Evolutionary conservation across 495 filamentous ascomycete species (phyloP), one percentile per base, ranked within the genome.

Genomic region (Podospora pseudoanserina): DNA sequence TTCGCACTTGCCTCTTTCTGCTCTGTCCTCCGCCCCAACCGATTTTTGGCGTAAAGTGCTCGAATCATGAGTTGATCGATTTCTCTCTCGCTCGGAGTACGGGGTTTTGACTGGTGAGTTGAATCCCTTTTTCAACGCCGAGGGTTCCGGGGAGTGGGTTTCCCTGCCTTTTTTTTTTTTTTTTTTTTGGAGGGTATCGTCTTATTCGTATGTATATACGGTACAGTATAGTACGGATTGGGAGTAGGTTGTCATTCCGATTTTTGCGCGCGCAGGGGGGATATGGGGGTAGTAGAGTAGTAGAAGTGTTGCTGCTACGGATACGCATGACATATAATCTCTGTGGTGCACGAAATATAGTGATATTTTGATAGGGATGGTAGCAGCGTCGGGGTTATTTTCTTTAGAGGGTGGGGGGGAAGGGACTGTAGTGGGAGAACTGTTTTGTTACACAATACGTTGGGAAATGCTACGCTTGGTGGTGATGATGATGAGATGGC

Each of bases 1-100:
- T 39, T 39, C 20, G 34, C 34, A 6, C 34, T 39, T 39, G 5
- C 34, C 34, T 39, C 3, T 39, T 39, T 39, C 34, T 39, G 34
- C 34, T 39, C 27, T 60, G 18, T 18, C 56, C 56, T 20, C 19
- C 30, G 4, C 59, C 59, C 32, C 61, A 63, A 63, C 61, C 55
- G 55, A 7, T 58, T 58, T 58, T 58, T 11, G 34, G 34, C 34
- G 34, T 39, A 39, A 39, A 3, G 34, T 39, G 20, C 20, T 23
- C 20, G 20, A 28, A 11, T 18, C 59, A 61, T 39, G 34, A 4
- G 20, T 23, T 39, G 34, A 32, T 61, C 16, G 16, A 20, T 61
- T 16, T 61, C 28, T 61, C 32, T 58, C 32, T 61, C 27, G 20
- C 28, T 61, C 27, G 7, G 30, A 39, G 11, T 39, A 39, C 11